phyloP scores from a whole-genome alignment of 169 alveolate species.

The Eimeria necatrix region DNA sequence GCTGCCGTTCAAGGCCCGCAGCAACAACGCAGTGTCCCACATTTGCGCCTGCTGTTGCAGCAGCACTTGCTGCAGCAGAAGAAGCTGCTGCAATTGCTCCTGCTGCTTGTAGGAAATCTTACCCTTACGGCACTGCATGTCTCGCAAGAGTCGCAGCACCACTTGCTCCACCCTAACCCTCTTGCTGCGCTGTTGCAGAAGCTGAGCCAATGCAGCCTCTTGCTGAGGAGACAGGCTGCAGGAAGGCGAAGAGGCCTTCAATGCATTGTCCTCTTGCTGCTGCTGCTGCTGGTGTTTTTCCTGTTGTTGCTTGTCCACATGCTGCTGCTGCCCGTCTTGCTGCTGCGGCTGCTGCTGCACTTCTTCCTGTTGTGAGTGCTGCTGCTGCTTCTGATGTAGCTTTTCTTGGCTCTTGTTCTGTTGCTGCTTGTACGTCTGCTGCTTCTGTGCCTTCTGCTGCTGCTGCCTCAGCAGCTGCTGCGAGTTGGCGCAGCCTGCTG shows the following conservation, averaged over 20 bases:
- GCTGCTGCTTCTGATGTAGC: neutral
- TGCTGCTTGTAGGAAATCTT: neutral
- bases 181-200: conserved; percentile 2
- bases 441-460: conserved; percentile 1
- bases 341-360: too few species aligned
- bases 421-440: neutral
- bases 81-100: conserved; percentile 34
- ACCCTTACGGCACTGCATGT: conserved; percentile 26
- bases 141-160: conserved; percentile 5
- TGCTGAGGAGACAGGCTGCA: neutral
- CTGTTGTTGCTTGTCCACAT: neutral
- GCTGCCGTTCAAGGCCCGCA: neutral
- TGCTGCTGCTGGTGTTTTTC: conserved; percentile 11
- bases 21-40: conserved; percentile 39
- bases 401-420: neutral
- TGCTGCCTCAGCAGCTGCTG: neutral
- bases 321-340: neutral
- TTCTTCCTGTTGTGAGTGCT: neutral
- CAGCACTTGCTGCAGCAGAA: conserved; percentile 48
- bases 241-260: too few species aligned
- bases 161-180: neutral
- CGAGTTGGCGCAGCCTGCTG: conserved; percentile 18
- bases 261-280: neutral
- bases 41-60: conserved; percentile 42
- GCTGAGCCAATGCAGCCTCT: neutral